phyloP scores from a whole-genome alignment of 768 basidiomycete species.

The Rhodotorula kratochvilovae region DNA sequence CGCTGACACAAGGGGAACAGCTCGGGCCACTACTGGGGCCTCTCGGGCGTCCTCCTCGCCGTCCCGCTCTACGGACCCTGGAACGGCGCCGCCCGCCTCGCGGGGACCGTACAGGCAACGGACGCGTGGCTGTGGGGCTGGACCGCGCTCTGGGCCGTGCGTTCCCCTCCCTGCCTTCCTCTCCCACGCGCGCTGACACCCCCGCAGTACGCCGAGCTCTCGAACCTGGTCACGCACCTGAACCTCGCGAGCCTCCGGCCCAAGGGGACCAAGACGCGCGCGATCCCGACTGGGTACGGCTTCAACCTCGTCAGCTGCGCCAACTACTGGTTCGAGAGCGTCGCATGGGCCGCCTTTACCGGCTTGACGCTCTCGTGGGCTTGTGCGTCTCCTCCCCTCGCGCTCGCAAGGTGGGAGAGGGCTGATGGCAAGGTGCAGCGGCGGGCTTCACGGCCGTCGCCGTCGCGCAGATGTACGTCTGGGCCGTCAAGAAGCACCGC shows the following conservation, averaged over 20 bases:
- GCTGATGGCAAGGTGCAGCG: slow-evolving; percentile 38
- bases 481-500: slow-evolving; percentile 87
- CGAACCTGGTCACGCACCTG: slow-evolving; percentile 77
- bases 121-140: slow-evolving; percentile 65
- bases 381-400: slow-evolving; percentile 53
- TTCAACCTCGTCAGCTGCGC: slow-evolving; percentile 82
- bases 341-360: slow-evolving; percentile 68
- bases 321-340: slow-evolving; percentile 87
- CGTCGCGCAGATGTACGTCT: slow-evolving; percentile 66
- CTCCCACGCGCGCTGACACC: background rate
- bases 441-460: slow-evolving; percentile 62
- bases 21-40: slow-evolving; percentile 80
- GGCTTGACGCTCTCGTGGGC: slow-evolving; percentile 72
- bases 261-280: slow-evolving; percentile 63
- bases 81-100: slow-evolving; percentile 64
- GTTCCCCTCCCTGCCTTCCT: slow-evolving; percentile 42
- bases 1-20: slow-evolving; percentile 50
- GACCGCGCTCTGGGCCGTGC: slow-evolving; percentile 67
- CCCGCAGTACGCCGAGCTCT: slow-evolving; percentile 70
- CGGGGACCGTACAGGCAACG: slow-evolving; percentile 59
- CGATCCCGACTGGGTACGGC: slow-evolving; percentile 88
- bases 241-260: slow-evolving; percentile 80
- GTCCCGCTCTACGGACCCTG: slow-evolving; percentile 74
- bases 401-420: background rate
- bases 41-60: slow-evolving; percentile 74